Percentiles rank a stretch among this genome's conserved stretches.
Conservation (phyloP, 805 yeast genomes). For the Monosporozyma servazzii region DNA sequence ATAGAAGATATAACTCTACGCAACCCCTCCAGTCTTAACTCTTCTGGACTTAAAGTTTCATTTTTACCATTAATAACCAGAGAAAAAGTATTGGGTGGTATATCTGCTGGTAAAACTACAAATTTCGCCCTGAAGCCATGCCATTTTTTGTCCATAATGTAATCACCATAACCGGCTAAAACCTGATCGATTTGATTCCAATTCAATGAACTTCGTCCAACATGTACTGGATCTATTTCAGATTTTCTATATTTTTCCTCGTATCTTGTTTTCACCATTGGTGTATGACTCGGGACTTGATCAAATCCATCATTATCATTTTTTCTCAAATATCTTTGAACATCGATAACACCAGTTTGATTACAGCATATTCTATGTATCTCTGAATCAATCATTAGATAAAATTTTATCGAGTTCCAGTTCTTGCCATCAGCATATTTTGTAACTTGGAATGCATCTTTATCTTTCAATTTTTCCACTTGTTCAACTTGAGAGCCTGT, state of each 20-base stretch:
- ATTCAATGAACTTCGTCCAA: slow-evolving; percentile 48
- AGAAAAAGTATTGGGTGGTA: slow-evolving; percentile 42
- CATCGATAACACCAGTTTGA: slow-evolving; percentile 61
- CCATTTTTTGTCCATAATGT: slow-evolving; percentile 41
- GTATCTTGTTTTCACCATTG: slow-evolving; percentile 68
- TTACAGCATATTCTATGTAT: slow-evolving; percentile 78
- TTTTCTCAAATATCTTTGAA: slow-evolving; percentile 56
- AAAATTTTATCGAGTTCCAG: slow-evolving; percentile 53
- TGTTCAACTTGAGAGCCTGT: slow-evolving; percentile 57
- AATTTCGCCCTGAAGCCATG: slow-evolving; percentile 64
- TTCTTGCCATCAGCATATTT: slow-evolving; percentile 41
- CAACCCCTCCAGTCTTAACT: slow-evolving; percentile 85
- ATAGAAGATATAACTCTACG: slow-evolving; percentile 55
- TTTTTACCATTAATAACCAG: slow-evolving; percentile 36
- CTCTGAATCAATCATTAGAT: slow-evolving; percentile 69
- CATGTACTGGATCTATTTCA: slow-evolving; percentile 45
- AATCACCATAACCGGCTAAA: slow-evolving; percentile 85
- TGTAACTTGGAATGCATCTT: slow-evolving; percentile 42
- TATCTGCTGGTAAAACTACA: slow-evolving; percentile 73
- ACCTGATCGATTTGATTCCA: slow-evolving; percentile 92
- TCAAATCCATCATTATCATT: slow-evolving; percentile 27
- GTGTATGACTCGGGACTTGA: slow-evolving; percentile 35
- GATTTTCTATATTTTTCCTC: slow-evolving; percentile 56
- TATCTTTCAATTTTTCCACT: slow-evolving; percentile 39
- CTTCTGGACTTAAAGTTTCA: slow-evolving; percentile 71